Evolutionary conservation across 257 asterid genomes (phyloP).

Genomic region (Primulina tabacum): DNA sequence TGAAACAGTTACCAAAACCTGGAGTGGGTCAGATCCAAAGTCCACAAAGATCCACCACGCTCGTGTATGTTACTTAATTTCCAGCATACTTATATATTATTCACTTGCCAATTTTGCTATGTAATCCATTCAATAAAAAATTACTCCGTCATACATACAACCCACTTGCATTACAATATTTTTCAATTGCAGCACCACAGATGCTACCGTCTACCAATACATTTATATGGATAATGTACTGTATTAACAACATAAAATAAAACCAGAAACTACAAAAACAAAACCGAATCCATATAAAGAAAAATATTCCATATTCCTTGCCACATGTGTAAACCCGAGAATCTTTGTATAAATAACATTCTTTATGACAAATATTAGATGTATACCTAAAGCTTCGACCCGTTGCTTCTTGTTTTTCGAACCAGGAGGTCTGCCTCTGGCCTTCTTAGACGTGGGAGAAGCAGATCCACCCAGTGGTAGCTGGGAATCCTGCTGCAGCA

Average conservation of each 20-base stretch:
- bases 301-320: too few relatives aligned
- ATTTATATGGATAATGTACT: background rate
- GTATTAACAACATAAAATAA: background rate
- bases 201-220: background rate
- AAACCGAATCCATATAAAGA: background rate
- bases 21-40: constrained; percentile 21
- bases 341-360: too few relatives aligned
- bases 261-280: background rate
- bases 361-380: background rate
- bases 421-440: constrained; percentile 45
- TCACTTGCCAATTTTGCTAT: background rate
- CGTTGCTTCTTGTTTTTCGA: constrained; percentile 35
- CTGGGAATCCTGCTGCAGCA: constrained; percentile 11
- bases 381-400: constrained; percentile 32
- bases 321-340: too few relatives aligned
- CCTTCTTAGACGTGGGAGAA: constrained; percentile 31
- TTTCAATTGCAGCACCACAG: background rate
- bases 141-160: background rate
- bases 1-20: constrained; percentile 3
- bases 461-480: constrained; percentile 26
- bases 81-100: constrained; percentile 5
- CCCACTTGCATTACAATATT: constrained; percentile 16
- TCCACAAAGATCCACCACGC: constrained; percentile 22
- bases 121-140: constrained; percentile 10
- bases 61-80: background rate